phyloP scores from a whole-genome alignment of 306 rosid species.

The Lotus japonicus region DNA sequence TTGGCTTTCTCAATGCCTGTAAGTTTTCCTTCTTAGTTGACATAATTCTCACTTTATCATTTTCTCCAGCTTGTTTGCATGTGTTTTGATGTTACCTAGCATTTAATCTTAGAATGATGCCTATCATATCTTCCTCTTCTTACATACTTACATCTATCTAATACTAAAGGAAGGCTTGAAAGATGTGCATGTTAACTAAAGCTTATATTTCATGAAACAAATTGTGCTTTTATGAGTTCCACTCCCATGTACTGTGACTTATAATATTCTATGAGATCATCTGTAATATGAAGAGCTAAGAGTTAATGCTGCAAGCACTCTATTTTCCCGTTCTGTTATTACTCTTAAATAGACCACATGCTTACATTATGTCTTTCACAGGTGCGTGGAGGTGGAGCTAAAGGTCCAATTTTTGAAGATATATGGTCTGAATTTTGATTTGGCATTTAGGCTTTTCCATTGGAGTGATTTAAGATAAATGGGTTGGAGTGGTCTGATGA shows the following conservation, averaged over 20 bases:
- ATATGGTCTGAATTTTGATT: too few species aligned
- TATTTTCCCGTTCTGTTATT: too few species aligned
- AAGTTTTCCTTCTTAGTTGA: constrained; percentile 31
- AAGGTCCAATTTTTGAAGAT: too few species aligned
- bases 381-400: too few species aligned
- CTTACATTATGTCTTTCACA: too few species aligned
- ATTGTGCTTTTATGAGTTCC: neutral
- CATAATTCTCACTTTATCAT: constrained; percentile 1
- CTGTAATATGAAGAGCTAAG: neutral
- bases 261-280: too few species aligned
- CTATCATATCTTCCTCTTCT: neutral
- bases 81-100: neutral
- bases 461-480: too few species aligned
- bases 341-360: too few species aligned
- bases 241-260: too few species aligned
- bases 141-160: neutral
- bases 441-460: too few species aligned
- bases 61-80: neutral
- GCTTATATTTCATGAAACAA: constrained; percentile 5
- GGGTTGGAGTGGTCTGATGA: too few species aligned
- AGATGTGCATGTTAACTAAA: neutral
- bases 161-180: neutral
- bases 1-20: constrained; percentile 77
- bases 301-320: neutral
- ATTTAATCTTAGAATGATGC: constrained; percentile 12